Base-by-base conservation (phyloP, 805 yeast species). In the Wickerhamomyces silvicola region DNA sequence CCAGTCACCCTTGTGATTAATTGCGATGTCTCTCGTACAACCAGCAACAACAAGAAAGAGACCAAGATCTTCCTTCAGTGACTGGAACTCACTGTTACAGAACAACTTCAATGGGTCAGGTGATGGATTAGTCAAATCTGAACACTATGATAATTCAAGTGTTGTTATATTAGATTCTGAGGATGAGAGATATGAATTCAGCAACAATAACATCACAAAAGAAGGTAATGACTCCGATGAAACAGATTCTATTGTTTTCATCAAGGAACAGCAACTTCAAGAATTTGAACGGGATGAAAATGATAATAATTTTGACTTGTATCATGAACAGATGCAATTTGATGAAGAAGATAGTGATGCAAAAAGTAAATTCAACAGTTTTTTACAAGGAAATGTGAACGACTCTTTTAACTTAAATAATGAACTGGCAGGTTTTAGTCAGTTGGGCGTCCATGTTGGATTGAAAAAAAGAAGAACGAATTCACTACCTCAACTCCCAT, bases 401-500 rank as follows among this genome's bases (percentile, higher is more conserved):
- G n/a, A n/a, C n/a, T n/a, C n/a, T n/a, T n/a, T n/a, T n/a, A n/a
- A n/a, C n/a, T n/a, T n/a, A n/a, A n/a, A n/a, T n/a, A n/a, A n/a
- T n/a, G n/a, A n/a, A n/a, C n/a, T n/a, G n/a, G n/a, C n/a, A n/a
- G n/a, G n/a, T n/a, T n/a, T n/a, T n/a, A n/a, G n/a, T n/a, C n/a
- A n/a, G n/a, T n/a, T n/a, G n/a, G n/a, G n/a, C n/a, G n/a, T 40
- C 15, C 52, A 44, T 22, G 50, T 51, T 28, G 59, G 60, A 10
- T 39, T 52, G 25, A 62, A 62, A 44, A 70, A 68, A 39, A 64
- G 65, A 41, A 56, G 77, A 46, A 70, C 77, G 1, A 66, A 69
- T 25, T 71, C 78, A 0, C 42, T 72, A 28, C 79, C 79, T 5
- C 79, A 73, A 43, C 44, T 73, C 15, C 68, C 76, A 0, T 60